These are phyloP conservation scores for Bodo saltans DNA, from an alignment of 78 protist genomes.

Conservation along the genomic window DNA sequence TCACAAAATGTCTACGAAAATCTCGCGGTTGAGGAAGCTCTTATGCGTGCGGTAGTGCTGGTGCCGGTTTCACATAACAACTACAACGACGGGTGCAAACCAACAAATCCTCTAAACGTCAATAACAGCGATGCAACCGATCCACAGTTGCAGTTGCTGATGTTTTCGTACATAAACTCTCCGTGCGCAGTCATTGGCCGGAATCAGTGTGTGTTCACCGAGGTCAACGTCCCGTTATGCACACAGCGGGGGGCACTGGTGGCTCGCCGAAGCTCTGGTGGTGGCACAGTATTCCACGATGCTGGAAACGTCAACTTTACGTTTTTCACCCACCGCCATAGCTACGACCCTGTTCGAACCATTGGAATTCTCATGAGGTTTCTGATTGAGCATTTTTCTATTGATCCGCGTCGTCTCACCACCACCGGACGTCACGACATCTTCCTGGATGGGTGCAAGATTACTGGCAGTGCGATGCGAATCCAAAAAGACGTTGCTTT, in stretches of 20 bases:
- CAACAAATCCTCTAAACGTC: too few species aligned
- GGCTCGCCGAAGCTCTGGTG: slow-evolving; percentile 42
- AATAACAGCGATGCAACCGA: not conserved
- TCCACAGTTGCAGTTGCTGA: not conserved
- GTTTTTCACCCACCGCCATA: slow-evolving; percentile 8
- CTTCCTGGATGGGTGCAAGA: slow-evolving; percentile 15
- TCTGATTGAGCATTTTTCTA: not conserved
- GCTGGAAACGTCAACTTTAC: slow-evolving; percentile 29
- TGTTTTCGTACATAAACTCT: not conserved
- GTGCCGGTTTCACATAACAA: too few species aligned
- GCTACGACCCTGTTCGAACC: not conserved
- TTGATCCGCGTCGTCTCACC: too few species aligned
- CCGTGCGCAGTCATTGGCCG: slow-evolving; percentile 37
- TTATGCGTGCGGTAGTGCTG: not conserved
- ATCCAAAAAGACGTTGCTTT: not conserved
- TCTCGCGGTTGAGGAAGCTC: not conserved
- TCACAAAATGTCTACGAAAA: not conserved
- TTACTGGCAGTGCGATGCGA: slow-evolving; percentile 44
- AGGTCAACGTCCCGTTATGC: slow-evolving; percentile 9
- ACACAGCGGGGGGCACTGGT: not conserved
- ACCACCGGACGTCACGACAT: slow-evolving; percentile 39
- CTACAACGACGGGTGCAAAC: too few species aligned
- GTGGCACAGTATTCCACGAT: slow-evolving; percentile 56
- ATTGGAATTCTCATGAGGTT: not conserved
- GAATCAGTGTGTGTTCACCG: slow-evolving; percentile 38